Evolutionary conservation across 73 alveolate genomes (phyloP).

Genomic region (Tetrahymena elliotti): DNA sequence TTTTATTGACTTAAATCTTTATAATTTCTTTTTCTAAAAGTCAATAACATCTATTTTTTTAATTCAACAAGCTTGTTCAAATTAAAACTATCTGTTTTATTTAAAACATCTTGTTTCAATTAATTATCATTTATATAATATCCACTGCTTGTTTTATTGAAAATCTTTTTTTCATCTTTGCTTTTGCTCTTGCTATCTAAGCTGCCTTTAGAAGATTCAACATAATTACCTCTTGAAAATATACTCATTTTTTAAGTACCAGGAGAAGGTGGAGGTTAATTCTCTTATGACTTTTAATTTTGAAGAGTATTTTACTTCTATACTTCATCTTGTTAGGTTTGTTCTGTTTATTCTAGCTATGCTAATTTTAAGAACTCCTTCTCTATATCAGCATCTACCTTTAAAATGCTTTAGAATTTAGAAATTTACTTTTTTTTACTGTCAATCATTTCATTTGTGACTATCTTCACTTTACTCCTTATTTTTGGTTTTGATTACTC

Average conservation of each 20-base stretch:
- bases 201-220: neutral
- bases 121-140: neutral
- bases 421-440: neutral
- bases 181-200: neutral
- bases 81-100: neutral
- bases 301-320: neutral
- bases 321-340: neutral
- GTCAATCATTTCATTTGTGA: neutral
- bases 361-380: neutral
- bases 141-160: neutral
- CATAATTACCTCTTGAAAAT: neutral
- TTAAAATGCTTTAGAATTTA: neutral
- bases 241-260: neutral
- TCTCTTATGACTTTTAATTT: neutral
- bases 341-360: neutral
- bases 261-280: neutral
- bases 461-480: neutral
- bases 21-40: neutral
- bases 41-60: neutral
- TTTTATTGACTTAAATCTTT: neutral
- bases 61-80: neutral
- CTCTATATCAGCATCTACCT: neutral
- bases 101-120: neutral
- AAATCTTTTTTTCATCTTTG: neutral
- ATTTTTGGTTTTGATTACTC: neutral